Base-by-base conservation (phyloP, 139 green algal species). In the Tetraselmis striata region DNA sequence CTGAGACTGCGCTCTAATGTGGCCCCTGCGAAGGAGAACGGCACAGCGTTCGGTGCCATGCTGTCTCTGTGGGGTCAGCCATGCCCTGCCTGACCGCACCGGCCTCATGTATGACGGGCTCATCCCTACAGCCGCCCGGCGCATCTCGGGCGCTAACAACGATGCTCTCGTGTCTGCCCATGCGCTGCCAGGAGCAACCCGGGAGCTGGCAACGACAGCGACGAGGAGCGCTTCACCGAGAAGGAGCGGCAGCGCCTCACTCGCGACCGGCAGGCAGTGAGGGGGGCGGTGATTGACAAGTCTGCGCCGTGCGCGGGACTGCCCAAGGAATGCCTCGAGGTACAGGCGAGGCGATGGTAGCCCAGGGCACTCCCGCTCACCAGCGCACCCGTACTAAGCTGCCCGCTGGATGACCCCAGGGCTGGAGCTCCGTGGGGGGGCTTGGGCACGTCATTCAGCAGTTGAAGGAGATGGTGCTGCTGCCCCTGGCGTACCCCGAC, bases 401-500 rank as follows among this genome's bases (percentile, higher is more conserved):
- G 31, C 31, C 28, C 77, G 58, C 76, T 76, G 27, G n/a, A 18
- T 26, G 2, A 26, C 58, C 58, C 0, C 79, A 59, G 0, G 88
- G 88, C 23, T 92, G 92, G 79, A 83, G 84, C 28, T 58, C 22
- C 1, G 30, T 95, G 67, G 92, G 90, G 0, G 92, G 92, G 28
- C 79, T 92, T 74, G 59, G 83, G 27, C 78, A 82, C 0, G 92
- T 91, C 11, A 87, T 94, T 78, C 30, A 80, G 27, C 86, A 89
- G 80, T 86, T 97, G 59, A 83, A 83, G 29, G 93, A 97, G 82
- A 94, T 95, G 90, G 92, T 95, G 67, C 78, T 97, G 80, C 89
- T 98, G 80, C 95, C 95, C 23, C 92, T 98, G 85, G 81, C 92
- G 77, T 93, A 97, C 84, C 94, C 95, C 0, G 77, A 92, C 0